Evolutionary conservation across 73 alveolate species (phyloP).

Genomic region (Durusdinium trenchii): DNA sequence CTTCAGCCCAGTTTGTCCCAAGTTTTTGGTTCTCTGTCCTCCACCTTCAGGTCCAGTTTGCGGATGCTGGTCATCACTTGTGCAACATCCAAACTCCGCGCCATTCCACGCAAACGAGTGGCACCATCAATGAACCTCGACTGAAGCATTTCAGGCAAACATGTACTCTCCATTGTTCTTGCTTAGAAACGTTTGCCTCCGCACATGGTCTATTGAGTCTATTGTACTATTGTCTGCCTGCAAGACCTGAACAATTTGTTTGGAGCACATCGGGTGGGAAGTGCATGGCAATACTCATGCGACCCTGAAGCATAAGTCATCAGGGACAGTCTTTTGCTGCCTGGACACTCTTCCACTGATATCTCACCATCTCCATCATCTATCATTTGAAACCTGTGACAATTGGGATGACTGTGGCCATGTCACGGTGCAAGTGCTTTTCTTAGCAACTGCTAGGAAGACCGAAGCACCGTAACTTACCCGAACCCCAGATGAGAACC

Average conservation of each 20-base stretch:
- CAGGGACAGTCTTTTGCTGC: neutral
- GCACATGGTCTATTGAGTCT: no score
- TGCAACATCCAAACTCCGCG: constrained; percentile 87
- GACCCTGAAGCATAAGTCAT: no score
- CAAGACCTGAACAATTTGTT: no score
- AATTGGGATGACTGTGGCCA: neutral
- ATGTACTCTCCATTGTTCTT: no score
- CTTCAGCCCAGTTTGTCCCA: neutral
- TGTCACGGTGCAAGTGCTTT: no score
- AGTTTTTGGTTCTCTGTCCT: neutral
- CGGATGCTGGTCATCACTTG: constrained; percentile 83
- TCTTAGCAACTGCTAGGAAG: no score
- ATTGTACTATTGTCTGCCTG: no score
- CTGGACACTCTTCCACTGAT: constrained; percentile 55
- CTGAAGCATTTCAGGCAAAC: neutral
- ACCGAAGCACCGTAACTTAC: no score
- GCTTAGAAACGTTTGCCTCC: no score
- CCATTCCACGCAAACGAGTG: constrained; percentile 82
- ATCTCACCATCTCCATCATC: constrained; percentile 91
- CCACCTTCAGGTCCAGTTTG: constrained; percentile 47
- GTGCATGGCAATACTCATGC: no score
- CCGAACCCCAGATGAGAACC: no score
- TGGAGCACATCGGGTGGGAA: no score
- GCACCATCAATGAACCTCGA: constrained; percentile 72
- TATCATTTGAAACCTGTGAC: constrained; percentile 67